Base-by-base conservation (phyloP, 331 rosid species). In the Quercus lobata region DNA sequence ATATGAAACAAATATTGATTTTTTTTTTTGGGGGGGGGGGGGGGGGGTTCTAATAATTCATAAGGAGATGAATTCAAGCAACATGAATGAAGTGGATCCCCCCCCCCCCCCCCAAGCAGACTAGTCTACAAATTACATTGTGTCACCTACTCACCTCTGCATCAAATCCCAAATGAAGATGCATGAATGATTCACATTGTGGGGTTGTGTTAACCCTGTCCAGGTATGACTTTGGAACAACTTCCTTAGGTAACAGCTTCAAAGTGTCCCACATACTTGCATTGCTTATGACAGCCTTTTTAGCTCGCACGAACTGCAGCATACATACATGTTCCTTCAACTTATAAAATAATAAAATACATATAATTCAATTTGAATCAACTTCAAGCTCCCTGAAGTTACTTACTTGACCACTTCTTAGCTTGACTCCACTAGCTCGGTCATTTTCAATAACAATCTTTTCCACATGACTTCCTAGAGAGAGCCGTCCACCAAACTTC, bases 261-360 rank as follows among this genome's bases (percentile, higher is more conserved):
- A 94, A 54, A n/a, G 98, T 94, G 88, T 94, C 95, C 98, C 97
- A 94, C 97, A 91, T 92, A 2, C 97, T 91, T 72, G 97, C 96
- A 76, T 94, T 94, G 85, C 97, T 94, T 41, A 92, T 95, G 71
- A 94, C 96, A 25, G 97, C 97, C 85, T 91, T 92, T 78, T 80
- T 94, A 73, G 97, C 98, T 0, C 90, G 92, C 77, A 94, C 75
- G 65, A 92, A 92, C 98, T 94, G 94, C 87, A 76, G 35, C 74
- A 76, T 70, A 37, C 63, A 76, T 6, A 55, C 61, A 76, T 41
- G 60, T 57, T 69, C 17, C 73, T 78, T 52, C 44, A 80, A 15
- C 34, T 12, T 79, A 66, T 27, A 57, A 72, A 54, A 56, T 60
- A 21, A 65, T 49, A 44, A 72, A 52, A n/a, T 9, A 49, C 71